Evolutionary conservation across 2,329 filamentous ascomycete species (phyloP).

Genomic region (Neobulgaria alba): DNA sequence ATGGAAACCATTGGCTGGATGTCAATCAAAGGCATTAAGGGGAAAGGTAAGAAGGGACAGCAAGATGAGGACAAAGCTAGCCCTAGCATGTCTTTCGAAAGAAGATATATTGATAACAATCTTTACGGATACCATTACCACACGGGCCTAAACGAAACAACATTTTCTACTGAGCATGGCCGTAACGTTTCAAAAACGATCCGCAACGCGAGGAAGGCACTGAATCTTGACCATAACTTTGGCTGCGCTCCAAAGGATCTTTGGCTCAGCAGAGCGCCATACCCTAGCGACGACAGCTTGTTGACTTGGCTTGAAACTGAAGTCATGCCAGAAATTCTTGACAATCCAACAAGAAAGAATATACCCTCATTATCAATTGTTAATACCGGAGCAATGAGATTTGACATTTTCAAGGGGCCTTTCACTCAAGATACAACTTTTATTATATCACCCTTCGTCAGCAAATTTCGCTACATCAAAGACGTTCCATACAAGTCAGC

Average conservation of each 20-base stretch:
- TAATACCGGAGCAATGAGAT: slow-evolving; percentile 88
- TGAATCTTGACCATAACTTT: slow-evolving; percentile 64
- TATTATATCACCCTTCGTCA: slow-evolving; percentile 81
- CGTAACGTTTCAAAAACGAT: slow-evolving; percentile 65
- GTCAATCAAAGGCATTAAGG: slow-evolving; percentile 60
- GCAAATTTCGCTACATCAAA: slow-evolving; percentile 65
- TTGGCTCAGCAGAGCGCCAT: slow-evolving; percentile 75
- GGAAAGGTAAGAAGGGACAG: slow-evolving; percentile 22
- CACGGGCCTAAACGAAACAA: slow-evolving; percentile 59
- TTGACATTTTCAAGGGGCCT: slow-evolving; percentile 86
- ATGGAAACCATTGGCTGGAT: slow-evolving; percentile 94
- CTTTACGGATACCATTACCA: slow-evolving; percentile 77
- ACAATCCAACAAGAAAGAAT: slow-evolving; percentile 47
- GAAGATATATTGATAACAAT: slow-evolving; percentile 92
- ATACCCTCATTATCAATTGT: slow-evolving; percentile 63
- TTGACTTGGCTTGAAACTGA: slow-evolving; percentile 71
- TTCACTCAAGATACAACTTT: slow-evolving; percentile 86
- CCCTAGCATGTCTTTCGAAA: slow-evolving; percentile 49
- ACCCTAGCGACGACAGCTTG: slow-evolving; percentile 65
- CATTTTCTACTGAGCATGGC: slow-evolving; percentile 70
- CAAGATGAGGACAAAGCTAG: slow-evolving; percentile 23
- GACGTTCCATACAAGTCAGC: slow-evolving; percentile 75
- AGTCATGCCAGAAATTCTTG: slow-evolving; percentile 61
- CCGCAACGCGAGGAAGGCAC: slow-evolving; percentile 53
- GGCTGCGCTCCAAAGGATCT: slow-evolving; percentile 77